Percentiles rank a stretch among this genome's conserved stretches.
phyloP scores from a whole-genome alignment of 2,329 filamentous ascomycete genomes.

The Fusarium sp. region DNA sequence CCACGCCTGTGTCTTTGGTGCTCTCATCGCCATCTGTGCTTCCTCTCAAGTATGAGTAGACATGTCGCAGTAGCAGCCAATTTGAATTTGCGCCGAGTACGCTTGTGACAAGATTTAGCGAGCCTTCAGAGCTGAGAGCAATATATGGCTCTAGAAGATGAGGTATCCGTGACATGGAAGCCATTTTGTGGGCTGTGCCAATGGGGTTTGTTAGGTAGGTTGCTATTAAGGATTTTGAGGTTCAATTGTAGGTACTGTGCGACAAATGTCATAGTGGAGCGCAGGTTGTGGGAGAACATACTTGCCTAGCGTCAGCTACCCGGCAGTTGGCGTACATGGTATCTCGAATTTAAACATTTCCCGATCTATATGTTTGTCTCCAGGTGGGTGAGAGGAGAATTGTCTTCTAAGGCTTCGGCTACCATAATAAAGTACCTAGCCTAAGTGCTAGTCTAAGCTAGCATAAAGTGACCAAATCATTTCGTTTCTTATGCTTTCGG shows the following conservation, averaged over 20 bases:
- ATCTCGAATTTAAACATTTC: background rate
- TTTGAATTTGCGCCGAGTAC: slow-evolving; percentile 73
- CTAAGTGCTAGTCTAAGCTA: too few species aligned
- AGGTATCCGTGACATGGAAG: slow-evolving; percentile 64
- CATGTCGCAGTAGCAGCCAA: slow-evolving; percentile 71
- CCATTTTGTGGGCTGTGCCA: slow-evolving; percentile 20
- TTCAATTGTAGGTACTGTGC: slow-evolving; percentile 34
- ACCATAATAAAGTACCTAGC: too few species aligned
- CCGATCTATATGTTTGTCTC: background rate
- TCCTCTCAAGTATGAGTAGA: slow-evolving; percentile 60
- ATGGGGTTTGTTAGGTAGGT: slow-evolving; percentile 5
- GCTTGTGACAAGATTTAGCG: slow-evolving; percentile 74
- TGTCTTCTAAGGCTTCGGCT: too few species aligned
- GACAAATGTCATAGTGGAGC: slow-evolving; percentile 24
- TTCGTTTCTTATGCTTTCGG: too few species aligned
- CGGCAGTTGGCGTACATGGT: background rate
- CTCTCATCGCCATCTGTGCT: slow-evolving; percentile 33
- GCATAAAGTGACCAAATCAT: too few species aligned
- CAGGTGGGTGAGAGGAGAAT: too few species aligned
- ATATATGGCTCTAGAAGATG: slow-evolving; percentile 74
- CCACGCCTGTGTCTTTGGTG: slow-evolving; percentile 62
- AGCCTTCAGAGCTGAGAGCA: slow-evolving; percentile 65
- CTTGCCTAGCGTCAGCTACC: background rate
- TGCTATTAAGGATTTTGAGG: slow-evolving; percentile 34
- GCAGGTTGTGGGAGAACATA: background rate